These are phyloP conservation scores for Boletus huronensis DNA, from an alignment of 768 basidiomycete species.

Conservation along the genomic window DNA sequence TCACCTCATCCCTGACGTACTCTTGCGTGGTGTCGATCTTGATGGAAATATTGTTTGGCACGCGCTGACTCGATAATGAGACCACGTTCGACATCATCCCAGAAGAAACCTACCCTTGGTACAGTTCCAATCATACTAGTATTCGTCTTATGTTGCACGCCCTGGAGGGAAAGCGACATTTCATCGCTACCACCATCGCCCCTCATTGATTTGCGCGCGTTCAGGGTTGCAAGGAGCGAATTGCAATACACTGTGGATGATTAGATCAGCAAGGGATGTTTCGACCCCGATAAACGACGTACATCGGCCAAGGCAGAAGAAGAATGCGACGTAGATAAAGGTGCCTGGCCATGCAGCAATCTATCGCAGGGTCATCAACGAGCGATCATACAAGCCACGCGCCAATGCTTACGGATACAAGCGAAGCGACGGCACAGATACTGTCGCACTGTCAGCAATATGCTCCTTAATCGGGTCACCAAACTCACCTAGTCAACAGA, in stretches of 20 bases:
- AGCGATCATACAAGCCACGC: neutral
- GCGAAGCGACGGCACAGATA: conserved; percentile 54
- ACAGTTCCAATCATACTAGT: conserved; percentile 8
- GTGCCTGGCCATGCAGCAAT: conserved; percentile 49
- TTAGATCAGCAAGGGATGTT: neutral
- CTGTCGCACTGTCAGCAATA: conserved; percentile 19
- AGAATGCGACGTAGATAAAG: conserved; percentile 63
- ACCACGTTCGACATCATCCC: neutral
- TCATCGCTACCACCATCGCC: conserved; percentile 22
- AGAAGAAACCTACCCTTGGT: conserved; percentile 8
- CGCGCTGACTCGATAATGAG: conserved; percentile 13
- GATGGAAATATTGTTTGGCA: conserved; percentile 56
- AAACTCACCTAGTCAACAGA: conserved; percentile 26
- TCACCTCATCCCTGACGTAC: conserved; percentile 42
- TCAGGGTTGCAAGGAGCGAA: conserved; percentile 58
- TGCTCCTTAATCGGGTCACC: too few species aligned
- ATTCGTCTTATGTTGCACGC: conserved; percentile 23
- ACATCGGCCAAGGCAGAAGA: conserved; percentile 62
- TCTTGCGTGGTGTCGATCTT: conserved; percentile 66
- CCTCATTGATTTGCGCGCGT: conserved; percentile 52
- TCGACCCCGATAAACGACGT: conserved; percentile 21
- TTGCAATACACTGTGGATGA: conserved; percentile 51
- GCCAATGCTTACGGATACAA: conserved; percentile 43
- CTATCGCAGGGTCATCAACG: conserved; percentile 27
- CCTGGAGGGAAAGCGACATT: conserved; percentile 32